A percentile compares a stretch with the other conserved stretches of the same genome.
Conservation (phyloP, 768 basidiomycete genomes). For the Agaricus blazei region DNA sequence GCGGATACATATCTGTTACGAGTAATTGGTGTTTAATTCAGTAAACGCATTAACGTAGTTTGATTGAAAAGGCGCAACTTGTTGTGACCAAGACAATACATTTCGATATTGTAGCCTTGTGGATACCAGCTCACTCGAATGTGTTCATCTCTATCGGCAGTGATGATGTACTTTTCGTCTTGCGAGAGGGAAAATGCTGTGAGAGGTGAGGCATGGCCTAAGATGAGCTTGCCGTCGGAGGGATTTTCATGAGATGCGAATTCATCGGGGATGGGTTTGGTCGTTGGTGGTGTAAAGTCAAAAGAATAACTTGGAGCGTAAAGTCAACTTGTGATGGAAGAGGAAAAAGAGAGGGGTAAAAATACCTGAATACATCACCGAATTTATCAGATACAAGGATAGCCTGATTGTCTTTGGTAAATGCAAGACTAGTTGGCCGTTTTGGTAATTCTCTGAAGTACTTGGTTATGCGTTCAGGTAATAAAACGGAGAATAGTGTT, state of each 20-base stretch:
- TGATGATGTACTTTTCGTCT: conserved; percentile 74
- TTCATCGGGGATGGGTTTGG: conserved; percentile 23
- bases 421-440: conserved; percentile 64
- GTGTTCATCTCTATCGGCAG: conserved; percentile 94
- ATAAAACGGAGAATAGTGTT: not conserved
- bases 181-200: conserved; percentile 64
- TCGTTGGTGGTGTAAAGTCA: conserved; percentile 25
- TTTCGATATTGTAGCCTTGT: conserved; percentile 78
- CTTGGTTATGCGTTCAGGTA: not conserved
- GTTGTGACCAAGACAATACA: conserved; percentile 79
- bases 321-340: not conserved
- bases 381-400: conserved; percentile 92
- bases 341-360: not conserved
- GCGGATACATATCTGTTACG: conserved; percentile 75
- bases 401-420: conserved; percentile 55
- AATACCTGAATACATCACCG: conserved; percentile 85
- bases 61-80: conserved; percentile 44
- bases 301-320: conserved; percentile 52
- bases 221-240: conserved; percentile 61
- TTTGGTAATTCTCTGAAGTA: conserved; percentile 71
- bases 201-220: conserved; percentile 88
- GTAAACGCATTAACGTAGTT: not conserved
- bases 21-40: not conserved
- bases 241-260: conserved; percentile 63
- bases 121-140: conserved; percentile 91